Conservation (phyloP, 148 eudicot species). For the Fallopia convolvulus region DNA sequence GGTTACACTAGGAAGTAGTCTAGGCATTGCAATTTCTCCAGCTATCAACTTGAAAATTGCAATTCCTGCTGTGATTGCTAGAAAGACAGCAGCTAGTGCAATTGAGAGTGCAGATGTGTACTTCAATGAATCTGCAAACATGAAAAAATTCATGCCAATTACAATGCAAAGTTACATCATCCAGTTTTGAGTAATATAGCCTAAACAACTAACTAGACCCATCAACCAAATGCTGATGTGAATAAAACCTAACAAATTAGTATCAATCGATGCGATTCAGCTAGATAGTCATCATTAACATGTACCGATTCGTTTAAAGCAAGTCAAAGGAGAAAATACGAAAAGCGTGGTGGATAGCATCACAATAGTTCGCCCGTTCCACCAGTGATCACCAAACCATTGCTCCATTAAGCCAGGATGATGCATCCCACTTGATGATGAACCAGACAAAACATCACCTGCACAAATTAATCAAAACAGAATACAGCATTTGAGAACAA, state of each 20-base stretch:
- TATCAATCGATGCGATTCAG: not conserved
- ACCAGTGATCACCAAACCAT: constrained; percentile 79
- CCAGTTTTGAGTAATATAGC: no score
- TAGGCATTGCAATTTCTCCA: constrained; percentile 59
- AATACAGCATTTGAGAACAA: not conserved
- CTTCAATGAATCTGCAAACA: constrained; percentile 58
- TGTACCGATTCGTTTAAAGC: constrained; percentile 70
- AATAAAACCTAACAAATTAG: not conserved
- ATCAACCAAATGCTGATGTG: no score
- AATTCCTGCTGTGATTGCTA: constrained; percentile 68
- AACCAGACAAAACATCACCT: constrained; percentile 85
- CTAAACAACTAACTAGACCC: no score
- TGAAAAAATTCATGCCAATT: not conserved
- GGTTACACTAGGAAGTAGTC: constrained; percentile 47
- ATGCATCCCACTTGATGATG: constrained; percentile 58
- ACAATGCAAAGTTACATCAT: no score
- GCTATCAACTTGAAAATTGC: constrained; percentile 40
- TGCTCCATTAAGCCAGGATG: constrained; percentile 65
- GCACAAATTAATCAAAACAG: not conserved
- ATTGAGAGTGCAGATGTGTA: constrained; percentile 81
- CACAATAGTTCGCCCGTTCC: constrained; percentile 54
- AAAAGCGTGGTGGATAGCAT: constrained; percentile 53
- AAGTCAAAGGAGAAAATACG: constrained; percentile 63
- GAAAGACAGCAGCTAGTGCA: constrained; percentile 70
- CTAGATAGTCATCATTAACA: not conserved